Percentiles rank a stretch among this genome's conserved stretches.
Conservation (phyloP, 768 basidiomycete species). For the Strobilomyces confusus region DNA sequence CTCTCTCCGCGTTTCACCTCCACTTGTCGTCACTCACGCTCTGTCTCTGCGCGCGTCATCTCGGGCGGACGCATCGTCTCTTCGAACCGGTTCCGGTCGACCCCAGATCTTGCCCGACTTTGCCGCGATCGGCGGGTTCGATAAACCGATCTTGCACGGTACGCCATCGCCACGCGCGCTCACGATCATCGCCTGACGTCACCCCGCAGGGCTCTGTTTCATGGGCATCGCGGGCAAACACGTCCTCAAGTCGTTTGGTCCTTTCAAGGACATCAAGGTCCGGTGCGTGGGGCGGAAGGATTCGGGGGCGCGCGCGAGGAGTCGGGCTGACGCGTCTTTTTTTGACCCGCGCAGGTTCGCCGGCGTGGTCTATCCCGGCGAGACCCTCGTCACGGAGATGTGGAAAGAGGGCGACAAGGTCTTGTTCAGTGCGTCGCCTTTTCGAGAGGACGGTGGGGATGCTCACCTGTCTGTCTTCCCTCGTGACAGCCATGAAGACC, state of each 20-base stretch:
- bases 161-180: neutral
- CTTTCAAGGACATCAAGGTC: conserved; percentile 92
- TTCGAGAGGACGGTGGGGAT: neutral
- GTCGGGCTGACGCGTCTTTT: conserved; percentile 2
- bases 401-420: conserved; percentile 94
- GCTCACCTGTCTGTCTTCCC: neutral
- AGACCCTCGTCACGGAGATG: conserved; percentile 95
- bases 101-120: conserved; percentile 85
- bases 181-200: neutral
- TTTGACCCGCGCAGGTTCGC: conserved; percentile 54
- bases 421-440: conserved; percentile 75
- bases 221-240: conserved; percentile 95
- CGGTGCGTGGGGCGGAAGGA: conserved; percentile 48
- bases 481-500: conserved; percentile 66
- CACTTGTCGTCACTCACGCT: neutral
- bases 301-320: neutral
- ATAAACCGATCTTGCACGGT: conserved; percentile 83
- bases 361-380: conserved; percentile 91
- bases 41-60: neutral
- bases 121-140: conserved; percentile 92
- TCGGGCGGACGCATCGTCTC: neutral
- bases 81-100: conserved; percentile 1
- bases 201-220: conserved; percentile 66
- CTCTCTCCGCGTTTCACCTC: neutral
- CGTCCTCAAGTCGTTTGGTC: conserved; percentile 80